phyloP scores from a whole-genome alignment of 1,284 basidiomycete genomes.

The Rhodofomes roseus region DNA sequence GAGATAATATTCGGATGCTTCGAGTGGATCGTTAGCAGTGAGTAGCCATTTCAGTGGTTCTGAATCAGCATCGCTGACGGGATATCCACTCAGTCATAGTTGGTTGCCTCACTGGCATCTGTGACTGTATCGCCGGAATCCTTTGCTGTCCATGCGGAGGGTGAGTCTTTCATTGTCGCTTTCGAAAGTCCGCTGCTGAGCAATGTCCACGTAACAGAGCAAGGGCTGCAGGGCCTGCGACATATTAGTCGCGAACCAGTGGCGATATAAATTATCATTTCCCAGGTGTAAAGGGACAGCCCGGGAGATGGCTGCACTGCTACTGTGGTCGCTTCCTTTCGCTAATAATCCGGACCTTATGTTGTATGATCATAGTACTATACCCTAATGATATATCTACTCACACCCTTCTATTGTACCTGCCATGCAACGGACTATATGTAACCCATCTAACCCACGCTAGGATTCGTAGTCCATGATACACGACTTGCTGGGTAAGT shows the following conservation, averaged over 20 bases:
- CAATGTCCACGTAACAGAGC: neutral
- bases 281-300: no score
- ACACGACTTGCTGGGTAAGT: no score
- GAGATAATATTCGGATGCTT: constrained; percentile 38
- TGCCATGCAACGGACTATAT: no score
- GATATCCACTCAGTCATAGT: constrained; percentile 27
- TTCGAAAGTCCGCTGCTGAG: neutral
- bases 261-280: no score
- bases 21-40: constrained; percentile 42
- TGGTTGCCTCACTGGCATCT: constrained; percentile 29
- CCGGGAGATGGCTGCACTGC: no score
- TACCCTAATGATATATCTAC: no score
- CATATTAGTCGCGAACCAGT: neutral
- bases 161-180: neutral
- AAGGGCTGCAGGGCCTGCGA: neutral
- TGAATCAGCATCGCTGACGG: neutral
- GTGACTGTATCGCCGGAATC: constrained; percentile 23
- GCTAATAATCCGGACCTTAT: no score
- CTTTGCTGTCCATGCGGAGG: constrained; percentile 23
- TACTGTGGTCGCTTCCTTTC: no score
- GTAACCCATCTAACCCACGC: no score
- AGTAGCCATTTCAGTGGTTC: constrained; percentile 9
- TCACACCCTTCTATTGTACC: no score
- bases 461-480: no score
- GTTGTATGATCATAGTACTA: no score